Evolutionary conservation across 2,329 filamentous ascomycete genomes (phyloP), one percentile per base, ranked within the genome.

Genomic region (Leptographium flavum): DNA sequence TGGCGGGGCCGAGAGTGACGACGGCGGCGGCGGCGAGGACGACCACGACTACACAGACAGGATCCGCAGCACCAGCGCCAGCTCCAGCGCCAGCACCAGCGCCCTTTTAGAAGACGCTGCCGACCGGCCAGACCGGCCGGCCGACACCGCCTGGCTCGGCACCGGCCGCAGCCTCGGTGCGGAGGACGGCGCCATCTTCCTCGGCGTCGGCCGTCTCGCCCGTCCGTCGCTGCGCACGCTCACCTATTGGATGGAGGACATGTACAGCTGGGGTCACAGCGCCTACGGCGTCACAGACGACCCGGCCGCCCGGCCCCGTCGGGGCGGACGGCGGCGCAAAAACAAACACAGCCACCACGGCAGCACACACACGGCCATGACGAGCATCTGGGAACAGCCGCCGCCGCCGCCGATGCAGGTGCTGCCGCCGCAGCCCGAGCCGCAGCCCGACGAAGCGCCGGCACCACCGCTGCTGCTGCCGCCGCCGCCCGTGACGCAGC

Each of bases 201-300:
- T 90, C 7, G 90, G 90, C 0, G 71, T 81, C 1, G 87, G 87
- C 3, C 74, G 76, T 8, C 60, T 96, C 38, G 81, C 83, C 13
- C 72, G 78, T 45, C 71, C 71, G 17, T 90, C 86, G 0, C 57
- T 94, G 39, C 71, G 79, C 40, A 78, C 82, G 54, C 59, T 95
- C 23, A 81, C 83, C 1, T 75, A 82, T 45, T 96, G 90, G 90
- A 81, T 92, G 71, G 84, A 93, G 60, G 83, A 85, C 56, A 71
- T 95, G 3, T 94, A 92, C 60, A 79, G 71, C 27, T 86, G 87
- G 69, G 90, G 88, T 2, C 79, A 85, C 43, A 73, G 83, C 55
- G 80, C 90, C 2, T 96, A 94, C 58, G 90, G 88, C 4, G 75
- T 95, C 7, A 74, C 76, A 44, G 83, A 93, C 31, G 87, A 86